Evolutionary conservation across 2,329 filamentous ascomycete genomes (phyloP).

Genomic region (Trichophaea hybrida): DNA sequence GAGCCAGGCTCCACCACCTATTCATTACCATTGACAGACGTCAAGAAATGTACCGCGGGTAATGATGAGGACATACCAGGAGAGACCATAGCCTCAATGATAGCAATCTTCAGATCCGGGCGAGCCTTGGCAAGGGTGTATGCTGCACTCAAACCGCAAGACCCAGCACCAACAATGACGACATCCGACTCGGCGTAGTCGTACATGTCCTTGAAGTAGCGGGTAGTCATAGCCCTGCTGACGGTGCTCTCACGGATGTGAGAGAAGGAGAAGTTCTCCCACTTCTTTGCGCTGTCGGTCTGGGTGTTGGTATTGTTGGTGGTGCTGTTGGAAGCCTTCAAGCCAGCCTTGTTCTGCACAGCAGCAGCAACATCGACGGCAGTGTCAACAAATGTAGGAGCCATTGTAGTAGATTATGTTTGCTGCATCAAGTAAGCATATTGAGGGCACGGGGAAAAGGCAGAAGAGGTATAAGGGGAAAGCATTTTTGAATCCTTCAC

Average conservation of each 20-base stretch:
- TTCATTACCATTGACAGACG: neutral
- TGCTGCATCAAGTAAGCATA: conserved; percentile 33
- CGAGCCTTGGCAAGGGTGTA: conserved; percentile 72
- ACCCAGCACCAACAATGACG: conserved; percentile 83
- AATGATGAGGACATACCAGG: conserved; percentile 37
- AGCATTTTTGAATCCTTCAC: conserved; percentile 75
- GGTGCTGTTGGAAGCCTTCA: conserved; percentile 30
- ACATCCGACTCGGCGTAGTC: conserved; percentile 83
- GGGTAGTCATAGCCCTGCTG: conserved; percentile 80
- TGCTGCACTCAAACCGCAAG: conserved; percentile 70
- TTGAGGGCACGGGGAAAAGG: conserved; percentile 10
- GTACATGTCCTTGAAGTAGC: conserved; percentile 85
- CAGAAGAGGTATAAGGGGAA: conserved; percentile 33
- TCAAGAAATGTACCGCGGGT: neutral
- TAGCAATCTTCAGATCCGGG: conserved; percentile 80
- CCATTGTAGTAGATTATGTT: conserved; percentile 43
- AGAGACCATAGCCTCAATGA: conserved; percentile 75
- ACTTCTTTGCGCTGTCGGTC: conserved; percentile 54
- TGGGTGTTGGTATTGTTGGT: conserved; percentile 28
- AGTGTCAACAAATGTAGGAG: conserved; percentile 28
- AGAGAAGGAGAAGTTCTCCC: conserved; percentile 68
- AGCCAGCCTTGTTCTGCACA: conserved; percentile 29
- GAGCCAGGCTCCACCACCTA: conserved; percentile 77
- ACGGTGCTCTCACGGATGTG: conserved; percentile 87
- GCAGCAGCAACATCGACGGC: conserved; percentile 35